A percentile compares a stretch with the other conserved stretches of the same genome.
Evolutionary conservation across 768 basidiomycete species (phyloP).

Genomic region (Hygrophoropsis aurantiaca): DNA sequence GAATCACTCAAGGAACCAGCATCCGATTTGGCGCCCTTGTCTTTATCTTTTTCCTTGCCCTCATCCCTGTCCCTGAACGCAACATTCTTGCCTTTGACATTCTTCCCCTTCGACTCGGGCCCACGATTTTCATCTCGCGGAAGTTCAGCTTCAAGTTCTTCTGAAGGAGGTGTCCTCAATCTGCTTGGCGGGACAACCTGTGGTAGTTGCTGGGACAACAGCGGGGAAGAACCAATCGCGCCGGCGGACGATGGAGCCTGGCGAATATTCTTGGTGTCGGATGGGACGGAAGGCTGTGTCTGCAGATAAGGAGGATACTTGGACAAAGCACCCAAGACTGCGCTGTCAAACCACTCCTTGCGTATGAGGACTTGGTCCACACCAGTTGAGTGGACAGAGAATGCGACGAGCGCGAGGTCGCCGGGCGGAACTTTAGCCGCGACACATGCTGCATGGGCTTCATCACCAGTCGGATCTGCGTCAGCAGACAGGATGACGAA

Average conservation of each 20-base stretch:
- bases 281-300: conserved; percentile 28
- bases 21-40: conserved; percentile 27
- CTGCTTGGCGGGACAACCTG: conserved; percentile 39
- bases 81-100: conserved; percentile 53
- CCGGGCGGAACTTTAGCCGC: conserved; percentile 77
- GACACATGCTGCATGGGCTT: conserved; percentile 80
- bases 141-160: conserved; percentile 70
- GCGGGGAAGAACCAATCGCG: conserved; percentile 19
- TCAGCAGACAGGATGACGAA: conserved; percentile 87
- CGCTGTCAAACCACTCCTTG: conserved; percentile 82
- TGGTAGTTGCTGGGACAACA: conserved; percentile 13
- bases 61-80: conserved; percentile 63
- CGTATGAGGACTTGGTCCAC: conserved; percentile 87
- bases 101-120: conserved; percentile 51
- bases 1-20: conserved; percentile 46
- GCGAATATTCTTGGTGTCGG: conserved; percentile 23
- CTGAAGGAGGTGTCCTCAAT: conserved; percentile 68
- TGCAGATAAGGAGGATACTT: conserved; percentile 58
- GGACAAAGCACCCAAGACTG: conserved; percentile 50
- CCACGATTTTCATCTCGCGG: conserved; percentile 57
- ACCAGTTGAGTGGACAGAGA: conserved; percentile 86
- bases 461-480: conserved; percentile 78
- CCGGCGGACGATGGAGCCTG: conserved; percentile 29
- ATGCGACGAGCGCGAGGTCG: conserved; percentile 79
- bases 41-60: conserved; percentile 33